Evolutionary conservation across 768 basidiomycete species (phyloP).

Genomic region (Clavulina sp.): DNA sequence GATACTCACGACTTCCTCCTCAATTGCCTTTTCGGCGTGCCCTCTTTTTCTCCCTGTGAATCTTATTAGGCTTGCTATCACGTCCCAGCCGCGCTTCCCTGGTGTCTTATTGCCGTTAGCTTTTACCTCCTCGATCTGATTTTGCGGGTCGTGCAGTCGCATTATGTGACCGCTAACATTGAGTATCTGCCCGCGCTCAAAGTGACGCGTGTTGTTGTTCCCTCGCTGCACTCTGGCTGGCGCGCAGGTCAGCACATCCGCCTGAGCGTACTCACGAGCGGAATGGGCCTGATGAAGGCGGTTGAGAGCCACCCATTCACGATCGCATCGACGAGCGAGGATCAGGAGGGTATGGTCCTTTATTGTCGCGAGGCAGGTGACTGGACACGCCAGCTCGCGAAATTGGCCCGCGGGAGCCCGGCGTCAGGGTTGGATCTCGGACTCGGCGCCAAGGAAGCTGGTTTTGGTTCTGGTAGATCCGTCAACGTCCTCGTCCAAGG

Average conservation of each 20-base stretch:
- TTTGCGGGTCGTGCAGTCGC: constrained; percentile 44
- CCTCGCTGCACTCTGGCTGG: constrained; percentile 5
- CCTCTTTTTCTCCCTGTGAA: too few relatives aligned
- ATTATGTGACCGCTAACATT: constrained; percentile 38
- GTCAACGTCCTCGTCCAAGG: constrained; percentile 44
- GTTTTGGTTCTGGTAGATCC: constrained; percentile 22
- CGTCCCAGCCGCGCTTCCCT: constrained; percentile 32
- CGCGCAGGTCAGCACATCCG: constrained; percentile 51
- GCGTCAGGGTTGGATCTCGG: too few relatives aligned
- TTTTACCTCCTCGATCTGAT: constrained; percentile 44
- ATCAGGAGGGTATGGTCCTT: constrained; percentile 14
- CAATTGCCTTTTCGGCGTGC: too few relatives aligned
- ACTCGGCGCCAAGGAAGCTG: constrained; percentile 29
- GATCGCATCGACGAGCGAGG: constrained; percentile 34
- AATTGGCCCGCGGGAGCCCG: not conserved
- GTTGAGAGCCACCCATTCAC: constrained; percentile 68
- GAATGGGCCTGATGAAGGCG: constrained; percentile 1
- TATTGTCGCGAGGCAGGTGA: constrained; percentile 7
- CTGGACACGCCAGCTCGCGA: constrained; percentile 8
- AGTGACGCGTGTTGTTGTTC: constrained; percentile 16
- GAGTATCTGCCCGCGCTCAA: constrained; percentile 44
- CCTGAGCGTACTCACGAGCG: constrained; percentile 29
- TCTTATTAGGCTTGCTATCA: constrained; percentile 38
- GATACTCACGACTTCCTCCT: too few relatives aligned
- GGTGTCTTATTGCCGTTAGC: constrained; percentile 30